Base-by-base conservation (phyloP, 208 protist genomes). In the Blechomonas ayalai region DNA sequence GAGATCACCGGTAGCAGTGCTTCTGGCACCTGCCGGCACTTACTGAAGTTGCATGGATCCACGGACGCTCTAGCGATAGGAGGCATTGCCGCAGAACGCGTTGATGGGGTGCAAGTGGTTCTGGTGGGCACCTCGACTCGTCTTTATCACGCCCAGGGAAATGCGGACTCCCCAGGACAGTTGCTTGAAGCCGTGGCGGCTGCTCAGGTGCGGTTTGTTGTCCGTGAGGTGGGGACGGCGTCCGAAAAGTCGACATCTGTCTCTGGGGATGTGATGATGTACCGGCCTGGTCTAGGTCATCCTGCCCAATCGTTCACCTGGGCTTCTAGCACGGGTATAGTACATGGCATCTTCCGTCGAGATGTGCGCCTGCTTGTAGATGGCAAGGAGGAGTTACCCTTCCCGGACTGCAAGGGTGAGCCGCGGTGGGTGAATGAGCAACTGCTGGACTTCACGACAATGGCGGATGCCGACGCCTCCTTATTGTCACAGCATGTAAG, bases 311-410 rank as follows among this genome's bases (percentile, higher is more conserved):
- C 73, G 5, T 90, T 76, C 56, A 51, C 59, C 18, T 90, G 81
- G 81, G 55, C 53, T 19, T 76, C 63, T 50, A 32, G 43, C 20
- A 43, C 47, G 10, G 69, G 75, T 41, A 20, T 83, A 13, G 59
- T 82, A 0, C 81, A 90, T 43, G 81, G 75, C 25, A 57, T 84
- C 12, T 70, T 85, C 9, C 22, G n/a, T n/a, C n/a, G n/a, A n/a
- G n/a, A n/a, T n/a, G n/a, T n/a, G n/a, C n/a, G n/a, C n/a, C n/a
- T n/a, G n/a, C n/a, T n/a, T n/a, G n/a, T n/a, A n/a, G n/a, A n/a
- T n/a, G n/a, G 24, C 8, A 40, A 25, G 6, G 43, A 23, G 24
- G 58, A 66, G 36, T 40, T 37, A 10, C 15, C 35, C 7, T 43
- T 51, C 38, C 40, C 65, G 40, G 18, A 35, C 31, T 46, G 26